Percentiles rank a stretch among this genome's conserved stretches.
These are phyloP conservation scores for Mycena filopes DNA, from an alignment of 768 basidiomycete species.

Conservation along the genomic window DNA sequence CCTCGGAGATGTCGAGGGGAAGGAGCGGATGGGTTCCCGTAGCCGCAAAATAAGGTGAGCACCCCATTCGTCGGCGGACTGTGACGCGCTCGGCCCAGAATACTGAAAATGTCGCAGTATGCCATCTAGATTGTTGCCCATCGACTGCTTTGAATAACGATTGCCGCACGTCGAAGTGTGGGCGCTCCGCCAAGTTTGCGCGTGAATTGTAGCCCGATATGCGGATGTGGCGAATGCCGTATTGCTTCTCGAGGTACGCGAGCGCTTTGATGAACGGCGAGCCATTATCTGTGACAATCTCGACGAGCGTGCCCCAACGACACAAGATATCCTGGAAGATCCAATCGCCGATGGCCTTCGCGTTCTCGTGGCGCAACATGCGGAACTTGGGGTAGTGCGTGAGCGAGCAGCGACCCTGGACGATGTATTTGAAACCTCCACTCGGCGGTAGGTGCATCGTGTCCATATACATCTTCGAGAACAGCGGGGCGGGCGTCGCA, in stretches of 20 bases:
- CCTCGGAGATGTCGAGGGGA: too few species aligned
- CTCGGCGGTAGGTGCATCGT: slow-evolving; percentile 37
- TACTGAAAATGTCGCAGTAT: too few species aligned
- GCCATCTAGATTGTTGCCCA: too few species aligned
- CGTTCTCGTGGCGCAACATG: slow-evolving; percentile 19
- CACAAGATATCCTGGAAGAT: slow-evolving; percentile 38
- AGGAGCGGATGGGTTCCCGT: too few species aligned
- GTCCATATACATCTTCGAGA: slow-evolving; percentile 6
- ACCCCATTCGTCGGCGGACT: too few species aligned
- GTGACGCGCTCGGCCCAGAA: too few species aligned
- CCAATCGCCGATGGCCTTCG: slow-evolving; percentile 1
- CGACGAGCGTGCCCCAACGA: slow-evolving; percentile 20
- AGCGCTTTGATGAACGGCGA: slow-evolving; percentile 20
- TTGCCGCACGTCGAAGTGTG: too few species aligned
- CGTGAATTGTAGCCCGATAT: not conserved
- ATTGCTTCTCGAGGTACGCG: slow-evolving; percentile 2
- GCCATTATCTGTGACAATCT: slow-evolving; percentile 37
- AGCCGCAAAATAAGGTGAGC: too few species aligned
- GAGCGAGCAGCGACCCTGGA: slow-evolving; percentile 14
- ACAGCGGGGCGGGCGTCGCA: slow-evolving; percentile 20
- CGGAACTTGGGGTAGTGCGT: not conserved
- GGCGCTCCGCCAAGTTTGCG: too few species aligned
- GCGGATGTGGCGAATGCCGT: slow-evolving; percentile 1
- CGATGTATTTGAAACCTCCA: slow-evolving; percentile 14
- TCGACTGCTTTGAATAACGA: too few species aligned